Conservation (phyloP, 2,329 filamentous ascomycete genomes). For the Fusarium nisikadoi region DNA sequence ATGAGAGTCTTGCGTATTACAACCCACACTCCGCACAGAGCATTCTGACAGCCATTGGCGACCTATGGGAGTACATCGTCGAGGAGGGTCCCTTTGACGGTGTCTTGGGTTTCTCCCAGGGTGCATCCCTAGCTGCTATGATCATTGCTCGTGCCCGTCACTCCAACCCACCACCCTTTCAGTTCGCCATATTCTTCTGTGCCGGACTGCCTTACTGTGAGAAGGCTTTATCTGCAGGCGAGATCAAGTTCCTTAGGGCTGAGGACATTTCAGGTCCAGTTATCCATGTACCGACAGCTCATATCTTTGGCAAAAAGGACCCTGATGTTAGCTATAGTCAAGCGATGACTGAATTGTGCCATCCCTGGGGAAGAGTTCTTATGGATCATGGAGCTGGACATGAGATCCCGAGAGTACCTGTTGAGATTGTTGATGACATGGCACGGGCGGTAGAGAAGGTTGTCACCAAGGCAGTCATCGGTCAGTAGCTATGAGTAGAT, state of each 20-base stretch:
- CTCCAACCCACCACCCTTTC: constrained; percentile 1
- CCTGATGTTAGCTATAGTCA: constrained; percentile 1
- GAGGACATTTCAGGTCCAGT: not conserved
- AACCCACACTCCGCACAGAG: not conserved
- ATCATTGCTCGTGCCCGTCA: not conserved
- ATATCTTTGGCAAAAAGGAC: constrained; percentile 1
- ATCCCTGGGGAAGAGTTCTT: not conserved
- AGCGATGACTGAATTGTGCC: not conserved
- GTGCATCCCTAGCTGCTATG: not conserved
- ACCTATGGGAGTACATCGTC: not conserved
- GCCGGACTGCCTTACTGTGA: constrained; percentile 2
- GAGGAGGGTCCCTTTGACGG: constrained; percentile 5
- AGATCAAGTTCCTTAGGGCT: not conserved
- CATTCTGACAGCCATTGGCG: not conserved
- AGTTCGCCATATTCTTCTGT: constrained; percentile 6
- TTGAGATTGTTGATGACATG: constrained; percentile 1
- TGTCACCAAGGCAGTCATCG: not conserved
- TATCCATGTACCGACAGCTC: not conserved
- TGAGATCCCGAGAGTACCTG: not conserved
- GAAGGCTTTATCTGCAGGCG: not conserved
- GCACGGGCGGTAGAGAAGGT: constrained; percentile 5
- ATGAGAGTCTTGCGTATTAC: not conserved
- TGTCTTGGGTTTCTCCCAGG: not conserved
- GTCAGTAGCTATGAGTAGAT: not conserved
- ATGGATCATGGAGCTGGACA: constrained; percentile 7